These are phyloP conservation scores for Acanthamoeba royreba DNA, from an alignment of 208 protist genomes.

Conservation along the genomic window DNA sequence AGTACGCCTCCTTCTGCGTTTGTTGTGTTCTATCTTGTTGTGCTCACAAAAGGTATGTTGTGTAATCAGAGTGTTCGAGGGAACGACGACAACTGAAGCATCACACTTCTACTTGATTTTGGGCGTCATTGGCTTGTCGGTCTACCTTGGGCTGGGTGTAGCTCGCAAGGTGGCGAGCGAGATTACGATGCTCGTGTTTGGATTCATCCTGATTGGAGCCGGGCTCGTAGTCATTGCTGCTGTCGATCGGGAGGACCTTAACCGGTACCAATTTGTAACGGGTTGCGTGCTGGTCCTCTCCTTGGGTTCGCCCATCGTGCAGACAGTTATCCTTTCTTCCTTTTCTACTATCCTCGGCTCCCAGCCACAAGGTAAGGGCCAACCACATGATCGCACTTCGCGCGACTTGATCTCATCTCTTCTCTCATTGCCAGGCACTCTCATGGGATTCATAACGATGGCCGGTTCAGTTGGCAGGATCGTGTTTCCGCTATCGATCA, in stretches of 20 bases:
- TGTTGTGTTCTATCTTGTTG: too few species aligned
- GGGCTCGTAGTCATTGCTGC: neutral
- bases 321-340: constrained; percentile 3
- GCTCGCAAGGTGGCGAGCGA: neutral
- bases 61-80: neutral
- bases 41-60: too few species aligned
- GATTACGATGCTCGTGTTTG: neutral
- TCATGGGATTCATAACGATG: neutral
- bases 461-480: neutral
- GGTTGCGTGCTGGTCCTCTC: neutral
- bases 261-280: neutral
- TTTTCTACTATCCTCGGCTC: neutral
- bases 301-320: constrained; percentile 19
- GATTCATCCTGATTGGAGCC: neutral
- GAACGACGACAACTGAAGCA: neutral
- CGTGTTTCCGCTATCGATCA: neutral
- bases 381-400: neutral
- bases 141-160: neutral
- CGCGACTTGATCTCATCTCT: neutral
- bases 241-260: neutral
- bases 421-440: neutral
- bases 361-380: neutral
- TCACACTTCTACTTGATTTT: neutral
- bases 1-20: neutral
- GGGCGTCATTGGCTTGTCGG: neutral